Conservation (phyloP, 768 basidiomycete species). For the Sarcodon sp. region DNA sequence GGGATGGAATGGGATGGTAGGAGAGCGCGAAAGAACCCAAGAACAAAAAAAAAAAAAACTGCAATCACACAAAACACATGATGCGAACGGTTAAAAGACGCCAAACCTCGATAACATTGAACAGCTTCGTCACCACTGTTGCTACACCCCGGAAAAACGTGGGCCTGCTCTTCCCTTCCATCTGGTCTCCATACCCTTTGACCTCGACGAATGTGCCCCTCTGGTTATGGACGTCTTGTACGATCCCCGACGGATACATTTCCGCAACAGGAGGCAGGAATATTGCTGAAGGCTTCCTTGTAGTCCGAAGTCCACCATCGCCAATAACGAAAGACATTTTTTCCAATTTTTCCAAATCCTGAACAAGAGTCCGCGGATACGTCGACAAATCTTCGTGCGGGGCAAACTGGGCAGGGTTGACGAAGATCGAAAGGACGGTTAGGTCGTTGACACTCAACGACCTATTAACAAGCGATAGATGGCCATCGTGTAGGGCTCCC, state of each 20-base stretch:
- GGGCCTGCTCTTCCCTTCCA: conserved; percentile 85
- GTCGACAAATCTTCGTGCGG: conserved; percentile 86
- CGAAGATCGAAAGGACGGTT: conserved; percentile 92
- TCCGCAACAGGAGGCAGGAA: conserved; percentile 71
- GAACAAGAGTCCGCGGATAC: conserved; percentile 79
- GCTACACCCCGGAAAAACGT: conserved; percentile 94
- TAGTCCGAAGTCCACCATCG: conserved; percentile 5
- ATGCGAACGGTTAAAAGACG: background rate
- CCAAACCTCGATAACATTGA: conserved; percentile 79
- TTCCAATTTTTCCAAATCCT: conserved; percentile 55
- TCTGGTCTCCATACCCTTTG: conserved; percentile 80
- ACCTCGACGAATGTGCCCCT: conserved; percentile 88
- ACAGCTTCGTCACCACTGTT: conserved; percentile 89
- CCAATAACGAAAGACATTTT: conserved; percentile 18
- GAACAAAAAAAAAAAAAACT: background rate
- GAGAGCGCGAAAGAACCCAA: background rate
- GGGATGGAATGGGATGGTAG: background rate
- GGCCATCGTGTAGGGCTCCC: conserved; percentile 94
- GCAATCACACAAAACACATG: background rate
- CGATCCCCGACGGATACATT: conserved; percentile 91
- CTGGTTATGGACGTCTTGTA: conserved; percentile 60
- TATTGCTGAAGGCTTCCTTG: conserved; percentile 46
- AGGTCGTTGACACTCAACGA: conserved; percentile 71
- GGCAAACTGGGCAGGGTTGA: conserved; percentile 96
- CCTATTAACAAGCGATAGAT: conserved; percentile 72